These are phyloP conservation scores for Lepidium aucheri DNA, from an alignment of 345 rosid genomes.

Conservation along the genomic window DNA sequence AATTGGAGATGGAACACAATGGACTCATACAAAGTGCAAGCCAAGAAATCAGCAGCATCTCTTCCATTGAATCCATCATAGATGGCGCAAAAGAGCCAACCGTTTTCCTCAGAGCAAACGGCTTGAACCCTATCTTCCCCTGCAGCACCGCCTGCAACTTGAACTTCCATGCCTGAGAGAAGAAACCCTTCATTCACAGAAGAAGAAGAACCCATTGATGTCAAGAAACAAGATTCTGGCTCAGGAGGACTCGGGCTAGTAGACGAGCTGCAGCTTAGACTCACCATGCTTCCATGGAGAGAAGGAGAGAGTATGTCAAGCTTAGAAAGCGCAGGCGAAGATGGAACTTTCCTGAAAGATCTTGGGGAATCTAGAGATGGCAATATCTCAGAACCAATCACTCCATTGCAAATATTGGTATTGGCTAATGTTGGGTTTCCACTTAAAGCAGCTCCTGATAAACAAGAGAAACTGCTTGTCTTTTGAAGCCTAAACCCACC, in stretches of 20 bases:
- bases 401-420: conserved; percentile 86
- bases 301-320: conserved; percentile 86
- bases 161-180: conserved; percentile 60
- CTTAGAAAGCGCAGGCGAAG: conserved; percentile 68
- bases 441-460: conserved; percentile 94
- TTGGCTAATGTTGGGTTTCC: conserved; percentile 96
- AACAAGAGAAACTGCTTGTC: conserved; percentile 77
- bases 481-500: conserved; percentile 39
- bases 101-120: conserved; percentile 94
- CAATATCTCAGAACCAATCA: conserved; percentile 80
- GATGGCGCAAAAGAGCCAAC: conserved; percentile 85
- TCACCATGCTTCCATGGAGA: conserved; percentile 67
- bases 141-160: conserved; percentile 98
- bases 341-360: conserved; percentile 70
- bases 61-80: conserved; percentile 96
- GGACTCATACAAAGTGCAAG: conserved; percentile 82
- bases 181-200: conserved; percentile 50
- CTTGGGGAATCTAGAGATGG: conserved; percentile 84
- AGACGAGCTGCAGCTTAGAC: conserved; percentile 75
- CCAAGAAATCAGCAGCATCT: conserved; percentile 98
- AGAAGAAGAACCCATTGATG: conserved; percentile 54
- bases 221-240: conserved; percentile 47
- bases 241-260: conserved; percentile 54
- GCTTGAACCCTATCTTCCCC: conserved; percentile 99
- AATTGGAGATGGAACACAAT: conserved; percentile 47